Evolutionary conservation across 345 rosid species (phyloP).

Genomic region (Cardiospermum halicacabum): DNA sequence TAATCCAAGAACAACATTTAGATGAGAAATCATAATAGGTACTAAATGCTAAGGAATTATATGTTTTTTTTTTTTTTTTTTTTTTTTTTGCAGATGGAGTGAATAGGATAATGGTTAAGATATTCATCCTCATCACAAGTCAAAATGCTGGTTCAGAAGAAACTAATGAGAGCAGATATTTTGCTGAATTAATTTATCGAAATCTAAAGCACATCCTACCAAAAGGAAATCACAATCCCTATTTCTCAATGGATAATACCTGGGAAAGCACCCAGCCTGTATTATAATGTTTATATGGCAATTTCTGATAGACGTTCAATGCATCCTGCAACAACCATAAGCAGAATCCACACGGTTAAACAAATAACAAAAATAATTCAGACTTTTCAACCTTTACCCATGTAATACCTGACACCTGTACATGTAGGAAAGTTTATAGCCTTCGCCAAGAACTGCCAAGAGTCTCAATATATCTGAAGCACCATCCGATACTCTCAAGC

Average conservation of each 20-base stretch:
- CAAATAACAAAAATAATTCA: conserved; percentile 16
- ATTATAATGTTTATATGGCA: conserved; percentile 81
- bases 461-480: conserved; percentile 71
- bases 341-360: conserved; percentile 22
- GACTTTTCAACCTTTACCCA: conserved; percentile 8
- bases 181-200: too few relatives aligned
- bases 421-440: conserved; percentile 79
- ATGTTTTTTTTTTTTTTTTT: too few relatives aligned
- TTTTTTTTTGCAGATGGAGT: too few relatives aligned
- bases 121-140: too few relatives aligned
- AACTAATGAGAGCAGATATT: too few relatives aligned
- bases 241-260: conserved; percentile 33
- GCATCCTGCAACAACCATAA: conserved; percentile 69
- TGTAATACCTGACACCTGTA: conserved; percentile 76
- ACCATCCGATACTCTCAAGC: conserved; percentile 57
- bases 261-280: conserved; percentile 98
- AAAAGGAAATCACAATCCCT: not conserved
- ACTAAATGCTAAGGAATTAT: not conserved
- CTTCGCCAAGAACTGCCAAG: conserved; percentile 83
- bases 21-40: too few relatives aligned
- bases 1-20: not conserved
- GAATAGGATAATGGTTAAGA: too few relatives aligned
- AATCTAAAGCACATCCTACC: too few relatives aligned
- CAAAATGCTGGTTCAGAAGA: too few relatives aligned
- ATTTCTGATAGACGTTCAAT: conserved; percentile 61